These are phyloP conservation scores for Candida boleticola DNA, from an alignment of 805 yeast genomes.

Conservation along the genomic window DNA sequence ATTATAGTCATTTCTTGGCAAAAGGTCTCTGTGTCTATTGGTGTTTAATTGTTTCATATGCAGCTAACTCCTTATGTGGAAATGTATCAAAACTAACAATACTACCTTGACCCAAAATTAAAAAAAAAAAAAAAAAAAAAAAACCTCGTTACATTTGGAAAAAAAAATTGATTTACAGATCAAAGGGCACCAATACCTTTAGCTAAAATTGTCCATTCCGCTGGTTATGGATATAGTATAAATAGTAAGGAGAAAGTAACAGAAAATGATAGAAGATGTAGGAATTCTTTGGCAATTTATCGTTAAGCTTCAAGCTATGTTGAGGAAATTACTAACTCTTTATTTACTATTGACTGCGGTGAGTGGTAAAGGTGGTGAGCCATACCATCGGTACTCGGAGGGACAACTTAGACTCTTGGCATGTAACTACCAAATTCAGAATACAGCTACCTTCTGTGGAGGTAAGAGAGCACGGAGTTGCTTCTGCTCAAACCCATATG, in stretches of 20 bases:
- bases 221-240: no score
- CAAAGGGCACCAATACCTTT: no score
- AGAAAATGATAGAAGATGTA: not conserved
- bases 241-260: not conserved
- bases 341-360: not conserved
- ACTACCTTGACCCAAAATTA: no score
- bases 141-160: no score
- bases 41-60: no score
- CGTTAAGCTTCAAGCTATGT: not conserved
- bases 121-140: no score
- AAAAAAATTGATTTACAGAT: no score
- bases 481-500: slow-evolving; percentile 22
- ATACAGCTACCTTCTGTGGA: slow-evolving; percentile 9
- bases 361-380: not conserved
- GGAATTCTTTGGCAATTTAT: not conserved
- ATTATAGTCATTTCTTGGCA: no score
- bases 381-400: slow-evolving; percentile 1
- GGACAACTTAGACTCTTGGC: slow-evolving; percentile 3
- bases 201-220: no score
- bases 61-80: no score
- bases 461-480: slow-evolving; percentile 11
- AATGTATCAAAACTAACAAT: no score
- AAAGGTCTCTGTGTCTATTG: no score
- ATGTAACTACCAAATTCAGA: slow-evolving; percentile 8
- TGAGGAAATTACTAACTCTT: not conserved